Base-by-base conservation (phyloP, 495 filamentous ascomycete species). In the Neurospora sublineolata region DNA sequence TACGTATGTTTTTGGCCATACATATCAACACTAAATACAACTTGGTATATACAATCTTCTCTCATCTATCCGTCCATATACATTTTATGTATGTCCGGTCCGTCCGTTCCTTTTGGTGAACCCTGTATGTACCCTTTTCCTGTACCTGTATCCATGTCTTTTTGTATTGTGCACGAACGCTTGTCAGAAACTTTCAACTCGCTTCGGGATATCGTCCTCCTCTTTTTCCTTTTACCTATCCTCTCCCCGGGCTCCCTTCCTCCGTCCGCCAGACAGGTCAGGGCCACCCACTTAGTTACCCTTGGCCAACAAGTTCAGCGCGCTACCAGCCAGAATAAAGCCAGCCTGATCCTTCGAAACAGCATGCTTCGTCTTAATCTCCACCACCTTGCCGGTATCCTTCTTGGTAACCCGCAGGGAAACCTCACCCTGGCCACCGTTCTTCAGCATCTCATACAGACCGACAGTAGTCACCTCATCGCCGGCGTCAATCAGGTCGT, bases 291-390 rank as follows among this genome's bases (percentile, higher is more conserved):
- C 37, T 44, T 18, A 36, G 44, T 39, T 73, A 36, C 71, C 72
- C 85, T 89, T 88, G 18, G 91, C 88, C 76, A 97, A 81, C 78
- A 96, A 73, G 84, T 99, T 99, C 83, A 99, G 81, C 68, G 95
- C 95, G 82, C 93, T 97, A 9, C 95, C 95, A 3, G 95, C 95
- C 11, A 99, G 83, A 58, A 99, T 91, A 79, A 97, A 99, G 1
- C 84, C 89, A 74, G 90, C 90, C 84, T 99, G 95, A 79, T 97
- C 95, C 79, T 87, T 85, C 77, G 89, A 94, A 40, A 99, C 85
- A 8, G 92, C 91, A 81, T 96, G 94, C 81, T 88, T 90, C 6
- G 89, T 88, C 72, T 82, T 82, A 52, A 94, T 85, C 38, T 82
- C 76, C 11, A 90, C 72, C 77, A 85, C 85, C 80, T 89, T 87